Conservation (phyloP, 805 yeast genomes). For the Metschnikowia borealis region DNA sequence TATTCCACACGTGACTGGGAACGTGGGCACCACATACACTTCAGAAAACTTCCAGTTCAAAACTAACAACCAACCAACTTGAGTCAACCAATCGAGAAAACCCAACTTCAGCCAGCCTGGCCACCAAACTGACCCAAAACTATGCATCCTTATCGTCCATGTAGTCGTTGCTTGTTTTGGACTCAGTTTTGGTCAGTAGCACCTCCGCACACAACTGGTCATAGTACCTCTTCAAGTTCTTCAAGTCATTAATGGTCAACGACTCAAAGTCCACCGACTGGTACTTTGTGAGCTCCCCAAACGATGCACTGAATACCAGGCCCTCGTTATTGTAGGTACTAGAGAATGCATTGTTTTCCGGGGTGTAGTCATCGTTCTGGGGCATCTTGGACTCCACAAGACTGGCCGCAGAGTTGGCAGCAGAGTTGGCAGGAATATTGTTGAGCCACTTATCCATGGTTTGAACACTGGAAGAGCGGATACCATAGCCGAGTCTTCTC, state of each 20-base stretch:
- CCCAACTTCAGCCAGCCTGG: too few species aligned
- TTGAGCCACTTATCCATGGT: constrained; percentile 44
- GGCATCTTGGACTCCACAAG: constrained; percentile 2
- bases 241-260: constrained; percentile 33
- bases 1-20: background rate
- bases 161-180: constrained; percentile 17
- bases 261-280: constrained; percentile 34
- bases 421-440: constrained; percentile 22
- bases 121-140: too few species aligned
- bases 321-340: constrained; percentile 19
- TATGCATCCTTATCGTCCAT: background rate
- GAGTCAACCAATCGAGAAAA: too few species aligned
- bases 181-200: constrained; percentile 11
- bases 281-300: constrained; percentile 29
- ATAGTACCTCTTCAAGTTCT: constrained; percentile 30
- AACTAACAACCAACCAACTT: too few species aligned
- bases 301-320: constrained; percentile 20
- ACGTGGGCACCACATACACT: background rate
- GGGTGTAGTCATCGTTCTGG: constrained; percentile 1
- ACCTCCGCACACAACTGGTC: constrained; percentile 34
- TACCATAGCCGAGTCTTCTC: constrained; percentile 27
- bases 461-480: constrained; percentile 37
- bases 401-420: constrained; percentile 6
- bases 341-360: constrained; percentile 7
- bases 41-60: background rate